Base-by-base conservation (phyloP, 2,329 filamentous ascomycete genomes). In the Whalleya microplaca region DNA sequence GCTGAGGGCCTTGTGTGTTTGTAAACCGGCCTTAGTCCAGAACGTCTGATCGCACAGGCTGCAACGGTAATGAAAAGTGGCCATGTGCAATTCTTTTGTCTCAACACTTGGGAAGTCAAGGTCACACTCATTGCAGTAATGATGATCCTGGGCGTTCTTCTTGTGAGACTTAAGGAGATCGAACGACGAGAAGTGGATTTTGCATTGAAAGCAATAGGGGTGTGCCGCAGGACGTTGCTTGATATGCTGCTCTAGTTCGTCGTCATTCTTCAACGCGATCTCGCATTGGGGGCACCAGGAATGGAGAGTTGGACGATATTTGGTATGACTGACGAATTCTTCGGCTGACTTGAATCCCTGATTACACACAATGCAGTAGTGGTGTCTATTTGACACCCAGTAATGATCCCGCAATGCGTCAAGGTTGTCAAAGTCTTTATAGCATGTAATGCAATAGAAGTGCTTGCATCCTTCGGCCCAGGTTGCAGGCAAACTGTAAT, bases 111-210 rank as follows among this genome's bases (percentile, higher is more conserved):
- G 51, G 19, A 45, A 55, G 23, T 61, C 58, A 4, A 41, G 18
- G 7, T 56, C 41, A 21, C 49, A 53, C 2, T 45, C 10, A 6
- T 21, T n/a, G 9, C 57, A 59, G 27, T 51, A 59, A 37, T 59
- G 9, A 32, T 56, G 56, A 32, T 21, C 42, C 8, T 20, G 43
- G 14, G 3, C 23, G 9, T 27, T 45, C 21, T 16, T 23, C 20
- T 7, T 45, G 43, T 45, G 43, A 19, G 21, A 7, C 2, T 45
- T 18, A 20, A 23, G 10, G 3, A 10, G 3, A 19, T 23, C 21
- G 21, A 19, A 16, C 1, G 21, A 45, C n/a, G 43, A 16, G 43
- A 45, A 45, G n/a, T 21, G 16, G 3, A 6, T 19, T 27, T 45
- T 45, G 43, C 43, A 45, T 27, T 23, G 21, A 14, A 27, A 9